Evolutionary conservation across 2,329 filamentous ascomycete genomes (phyloP), one percentile per base, ranked within the genome.

Genomic region (Diaporthe sp.): DNA sequence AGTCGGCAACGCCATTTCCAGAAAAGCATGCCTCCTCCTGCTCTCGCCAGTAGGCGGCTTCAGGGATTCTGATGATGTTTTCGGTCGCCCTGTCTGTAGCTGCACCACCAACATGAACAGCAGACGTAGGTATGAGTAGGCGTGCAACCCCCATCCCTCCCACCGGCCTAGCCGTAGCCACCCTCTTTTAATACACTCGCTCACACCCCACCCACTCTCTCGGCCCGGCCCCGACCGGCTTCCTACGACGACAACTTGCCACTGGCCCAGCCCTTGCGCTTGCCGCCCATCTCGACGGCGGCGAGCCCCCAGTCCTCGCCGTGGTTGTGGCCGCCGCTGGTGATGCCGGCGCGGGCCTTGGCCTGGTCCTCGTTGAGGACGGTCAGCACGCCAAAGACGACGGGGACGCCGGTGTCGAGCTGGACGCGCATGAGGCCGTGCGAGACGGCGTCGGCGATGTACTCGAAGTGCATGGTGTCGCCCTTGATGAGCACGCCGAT

Each of bases 381-480:
- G 31, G 97, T 99, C 84, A 99, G 87, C 80, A 98, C 88, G 19
- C 97, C 96, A 84, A 98, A 98, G 76, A 98, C 91, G 76, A 99
- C 94, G 44, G 97, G 97, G 70, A 98, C 91, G 60, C 95, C 94
- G 13, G 92, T 92, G 83, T 99, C 96, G 73, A 98, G 88, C 84
- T 98, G 95, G 76, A 98, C 92, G 78, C 95, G 92, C 97, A 99
- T 99, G 77, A 99, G 89, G 9, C 95, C 97, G 77, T 98, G 95
- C 75, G 92, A 95, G 9, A 97, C 95, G 55, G 95, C 92, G 78
- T 98, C 97, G 57, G 96, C 91, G 81, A 99, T 99, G 87, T 99
- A 98, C 86, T 99, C 97, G 82, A 99, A 99, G 86, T 99, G 97
- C 95, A 98, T 98, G 9, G 97, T 98, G 86, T 98, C 94, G 84